These are phyloP conservation scores for Leccinum pseudoinsigne DNA, from an alignment of 1,284 basidiomycete genomes.

Conservation along the genomic window DNA sequence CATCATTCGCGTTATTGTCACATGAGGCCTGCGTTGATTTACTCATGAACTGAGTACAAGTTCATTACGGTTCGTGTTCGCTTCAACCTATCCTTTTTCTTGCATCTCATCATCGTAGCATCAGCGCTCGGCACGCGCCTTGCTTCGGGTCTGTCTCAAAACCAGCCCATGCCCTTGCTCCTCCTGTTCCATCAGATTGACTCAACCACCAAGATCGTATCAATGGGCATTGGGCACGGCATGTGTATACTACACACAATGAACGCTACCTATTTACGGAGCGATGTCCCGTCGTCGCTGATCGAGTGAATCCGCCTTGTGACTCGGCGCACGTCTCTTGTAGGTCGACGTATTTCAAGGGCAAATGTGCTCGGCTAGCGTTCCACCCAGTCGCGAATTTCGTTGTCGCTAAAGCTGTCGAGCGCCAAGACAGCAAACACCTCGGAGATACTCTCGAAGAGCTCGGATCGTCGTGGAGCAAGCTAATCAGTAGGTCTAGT, in stretches of 20 bases:
- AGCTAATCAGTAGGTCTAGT: slow-evolving; percentile 50
- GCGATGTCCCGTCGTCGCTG: background rate
- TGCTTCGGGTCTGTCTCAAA: slow-evolving; percentile 2
- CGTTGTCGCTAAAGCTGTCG: slow-evolving; percentile 78
- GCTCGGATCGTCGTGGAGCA: slow-evolving; percentile 53
- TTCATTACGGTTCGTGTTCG: background rate
- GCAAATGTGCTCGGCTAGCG: slow-evolving; percentile 71
- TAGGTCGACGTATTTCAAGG: slow-evolving; percentile 73
- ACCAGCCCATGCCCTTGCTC: no score
- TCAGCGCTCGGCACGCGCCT: background rate
- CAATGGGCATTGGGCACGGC: background rate
- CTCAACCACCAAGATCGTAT: no score
- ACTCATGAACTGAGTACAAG: background rate
- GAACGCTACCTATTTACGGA: background rate
- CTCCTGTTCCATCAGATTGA: no score
- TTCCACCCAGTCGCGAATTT: slow-evolving; percentile 91
- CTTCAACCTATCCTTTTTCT: background rate
- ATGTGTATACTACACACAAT: background rate
- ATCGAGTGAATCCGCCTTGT: background rate
- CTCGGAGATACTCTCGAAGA: slow-evolving; percentile 60
- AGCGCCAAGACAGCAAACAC: slow-evolving; percentile 54
- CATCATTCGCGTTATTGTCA: background rate
- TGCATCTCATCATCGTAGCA: slow-evolving; percentile 6
- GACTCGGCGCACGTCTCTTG: background rate
- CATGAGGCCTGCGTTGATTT: background rate